These are phyloP conservation scores for Daedalea quercina DNA, from an alignment of 768 basidiomycete genomes.

Conservation along the genomic window DNA sequence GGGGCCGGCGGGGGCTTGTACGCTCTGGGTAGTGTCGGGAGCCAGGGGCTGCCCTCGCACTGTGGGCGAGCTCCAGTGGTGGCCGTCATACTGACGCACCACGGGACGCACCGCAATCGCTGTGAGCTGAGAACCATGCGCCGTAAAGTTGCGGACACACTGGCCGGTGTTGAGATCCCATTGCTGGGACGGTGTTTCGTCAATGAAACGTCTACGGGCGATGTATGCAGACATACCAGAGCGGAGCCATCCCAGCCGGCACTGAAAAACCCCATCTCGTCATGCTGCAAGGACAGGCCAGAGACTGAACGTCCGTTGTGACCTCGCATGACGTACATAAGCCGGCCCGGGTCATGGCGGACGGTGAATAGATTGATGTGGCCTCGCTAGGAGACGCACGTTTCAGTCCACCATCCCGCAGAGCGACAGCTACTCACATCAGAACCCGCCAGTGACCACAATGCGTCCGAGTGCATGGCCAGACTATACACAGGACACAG, in stretches of 20 bases:
- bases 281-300: slow-evolving; percentile 70
- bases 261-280: slow-evolving; percentile 83
- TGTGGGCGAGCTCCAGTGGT: slow-evolving; percentile 12
- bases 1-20: not conserved
- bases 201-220: not conserved
- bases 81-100: slow-evolving; percentile 24
- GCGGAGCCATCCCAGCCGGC: slow-evolving; percentile 94
- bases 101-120: slow-evolving; percentile 72
- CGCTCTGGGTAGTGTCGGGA: not conserved
- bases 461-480: slow-evolving; percentile 85
- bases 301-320: slow-evolving; percentile 79
- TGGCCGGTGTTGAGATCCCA: slow-evolving; percentile 97
- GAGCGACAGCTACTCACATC: slow-evolving; percentile 40
- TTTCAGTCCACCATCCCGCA: not conserved
- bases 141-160: slow-evolving; percentile 64
- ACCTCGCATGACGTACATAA: slow-evolving; percentile 64
- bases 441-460: slow-evolving; percentile 88
- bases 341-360: slow-evolving; percentile 83
- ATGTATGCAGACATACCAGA: slow-evolving; percentile 44
- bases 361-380: slow-evolving; percentile 89
- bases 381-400: slow-evolving; percentile 50
- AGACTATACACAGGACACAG: slow-evolving; percentile 83
- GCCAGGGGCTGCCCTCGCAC: not conserved
- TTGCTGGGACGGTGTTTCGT: slow-evolving; percentile 49
- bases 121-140: slow-evolving; percentile 82